These are phyloP conservation scores for Juglanconis juglandina DNA, from an alignment of 2,329 filamentous ascomycete species.

Conservation along the genomic window DNA sequence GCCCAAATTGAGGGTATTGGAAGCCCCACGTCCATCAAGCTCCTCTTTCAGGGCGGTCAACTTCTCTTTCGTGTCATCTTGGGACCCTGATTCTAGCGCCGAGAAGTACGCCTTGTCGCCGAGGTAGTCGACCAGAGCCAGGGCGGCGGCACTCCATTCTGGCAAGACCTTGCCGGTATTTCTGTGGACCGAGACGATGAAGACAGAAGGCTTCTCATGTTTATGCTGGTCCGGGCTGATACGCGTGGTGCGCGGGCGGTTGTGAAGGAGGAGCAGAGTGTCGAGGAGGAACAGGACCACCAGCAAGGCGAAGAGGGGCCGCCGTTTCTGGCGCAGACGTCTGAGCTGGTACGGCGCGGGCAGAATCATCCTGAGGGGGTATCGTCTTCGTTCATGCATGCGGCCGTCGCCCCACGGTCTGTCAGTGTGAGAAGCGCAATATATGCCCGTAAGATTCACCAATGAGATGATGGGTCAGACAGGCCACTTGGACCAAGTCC, in stretches of 20 bases:
- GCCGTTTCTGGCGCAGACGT: slow-evolving; percentile 29
- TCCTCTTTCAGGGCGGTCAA: slow-evolving; percentile 53
- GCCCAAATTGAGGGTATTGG: slow-evolving; percentile 56
- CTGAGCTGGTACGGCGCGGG: slow-evolving; percentile 31
- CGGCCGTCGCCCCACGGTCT: neutral
- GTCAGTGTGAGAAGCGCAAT: neutral
- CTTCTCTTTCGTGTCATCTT: slow-evolving; percentile 63
- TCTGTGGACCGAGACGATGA: slow-evolving; percentile 65
- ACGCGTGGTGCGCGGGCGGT: slow-evolving; percentile 29
- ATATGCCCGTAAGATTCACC: neutral
- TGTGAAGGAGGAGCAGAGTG: slow-evolving; percentile 27
- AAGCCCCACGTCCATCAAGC: slow-evolving; percentile 48
- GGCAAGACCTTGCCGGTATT: slow-evolving; percentile 61
- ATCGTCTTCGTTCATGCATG: neutral
- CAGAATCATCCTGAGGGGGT: slow-evolving; percentile 28
- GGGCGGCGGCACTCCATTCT: slow-evolving; percentile 56
- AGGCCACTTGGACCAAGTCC: neutral
- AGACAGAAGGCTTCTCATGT: slow-evolving; percentile 43
- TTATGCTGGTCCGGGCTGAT: slow-evolving; percentile 20
- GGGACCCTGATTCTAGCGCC: slow-evolving; percentile 65
- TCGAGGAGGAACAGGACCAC: slow-evolving; percentile 33
- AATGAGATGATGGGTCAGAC: neutral
- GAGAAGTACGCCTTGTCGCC: slow-evolving; percentile 65
- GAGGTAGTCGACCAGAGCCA: slow-evolving; percentile 53
- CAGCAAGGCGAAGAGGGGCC: slow-evolving; percentile 30